A percentile compares a stretch with the other conserved stretches of the same genome.
Evolutionary conservation across 23 red algal species (phyloP).

Genomic region (Gracilaria caudata): DNA sequence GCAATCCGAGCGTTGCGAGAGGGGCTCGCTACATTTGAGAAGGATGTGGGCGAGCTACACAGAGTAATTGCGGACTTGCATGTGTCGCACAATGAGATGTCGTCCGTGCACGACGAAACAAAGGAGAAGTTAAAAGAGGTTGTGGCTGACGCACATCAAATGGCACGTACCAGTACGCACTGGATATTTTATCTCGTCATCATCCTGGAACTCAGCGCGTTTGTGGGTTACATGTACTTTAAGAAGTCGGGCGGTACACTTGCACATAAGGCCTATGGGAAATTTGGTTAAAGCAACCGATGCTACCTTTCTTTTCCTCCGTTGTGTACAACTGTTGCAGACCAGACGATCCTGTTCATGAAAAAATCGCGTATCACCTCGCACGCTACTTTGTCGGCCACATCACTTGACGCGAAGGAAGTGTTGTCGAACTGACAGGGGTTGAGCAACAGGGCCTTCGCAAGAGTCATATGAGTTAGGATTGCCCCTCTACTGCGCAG

Average conservation of each 20-base stretch:
- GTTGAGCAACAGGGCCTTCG: not conserved
- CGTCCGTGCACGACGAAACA: conserved; percentile 24
- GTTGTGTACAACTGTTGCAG: not conserved
- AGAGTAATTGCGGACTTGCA: conserved; percentile 30
- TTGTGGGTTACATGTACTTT: conserved; percentile 47
- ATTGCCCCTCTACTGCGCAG: not conserved
- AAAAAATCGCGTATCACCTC: not conserved
- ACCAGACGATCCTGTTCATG: not conserved
- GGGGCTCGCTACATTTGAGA: conserved; percentile 38
- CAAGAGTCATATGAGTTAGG: not conserved
- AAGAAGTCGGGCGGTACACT: conserved; percentile 31
- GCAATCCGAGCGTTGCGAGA: conserved; percentile 53
- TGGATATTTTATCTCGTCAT: conserved; percentile 21
- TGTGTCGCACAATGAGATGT: conserved; percentile 47
- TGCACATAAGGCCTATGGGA: conserved; percentile 60
- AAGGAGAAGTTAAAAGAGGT: conserved; percentile 30
- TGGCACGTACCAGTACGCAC: conserved; percentile 29
- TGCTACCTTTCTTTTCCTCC: not conserved
- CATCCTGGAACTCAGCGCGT: conserved; percentile 27
- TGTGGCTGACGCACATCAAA: conserved; percentile 22
- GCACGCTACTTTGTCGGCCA: not conserved
- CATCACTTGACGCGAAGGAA: not conserved
- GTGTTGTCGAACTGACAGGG: not conserved
- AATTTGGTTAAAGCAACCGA: conserved; percentile 44
- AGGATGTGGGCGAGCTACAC: conserved; percentile 34